Evolutionary conservation across 2,329 filamentous ascomycete species (phyloP), one percentile per base, ranked within the genome.

Genomic region (Beauveria sp.): DNA sequence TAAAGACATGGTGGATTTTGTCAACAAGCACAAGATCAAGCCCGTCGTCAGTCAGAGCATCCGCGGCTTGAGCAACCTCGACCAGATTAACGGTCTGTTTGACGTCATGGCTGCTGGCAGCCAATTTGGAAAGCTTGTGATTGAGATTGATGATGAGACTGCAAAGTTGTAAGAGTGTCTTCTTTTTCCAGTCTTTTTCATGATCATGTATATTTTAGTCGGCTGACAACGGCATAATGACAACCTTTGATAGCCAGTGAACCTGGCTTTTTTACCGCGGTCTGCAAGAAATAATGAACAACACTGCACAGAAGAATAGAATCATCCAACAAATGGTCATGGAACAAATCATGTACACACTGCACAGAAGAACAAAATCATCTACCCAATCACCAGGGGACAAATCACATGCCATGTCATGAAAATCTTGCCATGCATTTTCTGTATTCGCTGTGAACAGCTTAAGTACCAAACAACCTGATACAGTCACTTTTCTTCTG

Each of bases 111-210:
- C 90, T 71, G 83, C 85, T 6, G 91, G 88, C 0, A 86, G 78
- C 64, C 93, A 98, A 74, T 96, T 98, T 78, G 95, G 93, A 12
- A 98, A 98, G 76, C 74, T 98, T 67, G 91, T 97, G 1, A 84
- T 97, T 66, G 84, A 90, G 68, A 82, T 93, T 68, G 79, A 72
- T n/a, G 64, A 67, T 5, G 72, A 70, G 14, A 65, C 66, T 3
- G 61, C 77, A 3, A 82, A 77, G 67, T 65, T 81, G 63, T 81
- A 72, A 67, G 24, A 28, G 5, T 34, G 8, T 34, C 3, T 26
- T 3, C 14, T 1, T 20, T 20, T n/a, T 20, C 5, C 1, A 12
- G 9, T 34, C 4, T 10, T 5, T 18, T 26, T 34, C 10, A 9
- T 34, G 2, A 22, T 10, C 0, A 46, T 30, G 18, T 26, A 3